phyloP scores from a whole-genome alignment of 306 rosid species.

The Cucurbita moschata region DNA sequence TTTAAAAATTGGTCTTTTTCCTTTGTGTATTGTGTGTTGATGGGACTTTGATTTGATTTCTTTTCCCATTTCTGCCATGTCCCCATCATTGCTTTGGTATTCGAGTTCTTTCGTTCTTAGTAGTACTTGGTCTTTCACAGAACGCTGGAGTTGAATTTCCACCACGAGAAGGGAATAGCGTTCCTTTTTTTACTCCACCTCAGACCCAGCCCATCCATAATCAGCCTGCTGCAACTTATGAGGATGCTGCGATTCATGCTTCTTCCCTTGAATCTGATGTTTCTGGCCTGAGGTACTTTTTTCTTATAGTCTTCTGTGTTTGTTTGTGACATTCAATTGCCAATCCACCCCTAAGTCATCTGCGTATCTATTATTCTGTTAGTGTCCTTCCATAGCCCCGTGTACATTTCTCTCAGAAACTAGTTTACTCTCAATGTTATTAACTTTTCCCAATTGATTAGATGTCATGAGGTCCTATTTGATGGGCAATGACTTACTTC shows the following conservation, averaged over 20 bases:
- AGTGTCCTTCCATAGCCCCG: not conserved
- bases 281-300: constrained; percentile 68
- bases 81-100: not conserved
- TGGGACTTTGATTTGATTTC: not conserved
- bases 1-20: not conserved
- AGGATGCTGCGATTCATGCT: constrained; percentile 70
- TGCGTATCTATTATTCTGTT: not conserved
- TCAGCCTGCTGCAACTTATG: constrained; percentile 29
- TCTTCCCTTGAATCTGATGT: constrained; percentile 85
- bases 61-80: not conserved
- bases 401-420: not conserved
- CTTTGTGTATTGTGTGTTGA: not conserved
- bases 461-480: not conserved
- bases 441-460: not conserved
- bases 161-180: constrained; percentile 65
- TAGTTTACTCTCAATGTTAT: not conserved
- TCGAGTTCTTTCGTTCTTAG: not conserved
- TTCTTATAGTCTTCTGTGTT: not conserved
- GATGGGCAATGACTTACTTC: not conserved
- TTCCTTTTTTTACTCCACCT: constrained; percentile 85
- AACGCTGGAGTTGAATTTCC: constrained; percentile 91
- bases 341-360: not conserved
- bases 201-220: constrained; percentile 62
- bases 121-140: constrained; percentile 18
- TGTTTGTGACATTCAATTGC: not conserved